Conservation (phyloP, 306 rosid species). For the Begonia peltatifolia region DNA sequence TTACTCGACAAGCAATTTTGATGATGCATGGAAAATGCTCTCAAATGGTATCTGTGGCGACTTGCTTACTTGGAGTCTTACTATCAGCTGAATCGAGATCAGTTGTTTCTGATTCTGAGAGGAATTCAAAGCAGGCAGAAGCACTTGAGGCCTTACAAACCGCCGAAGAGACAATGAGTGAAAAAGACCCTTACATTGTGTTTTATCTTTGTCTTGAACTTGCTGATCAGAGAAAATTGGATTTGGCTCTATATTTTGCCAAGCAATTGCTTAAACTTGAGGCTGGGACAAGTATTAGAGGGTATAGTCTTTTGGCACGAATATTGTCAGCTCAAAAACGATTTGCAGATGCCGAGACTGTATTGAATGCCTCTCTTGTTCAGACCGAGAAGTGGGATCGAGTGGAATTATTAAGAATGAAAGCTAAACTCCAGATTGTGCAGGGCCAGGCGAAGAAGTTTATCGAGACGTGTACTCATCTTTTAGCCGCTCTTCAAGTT, state of each 20-base stretch:
- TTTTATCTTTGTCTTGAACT: constrained; percentile 73
- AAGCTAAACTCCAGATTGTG: constrained; percentile 72
- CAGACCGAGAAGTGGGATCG: constrained; percentile 87
- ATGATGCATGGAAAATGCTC: constrained; percentile 39
- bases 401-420: constrained; percentile 65
- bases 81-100: constrained; percentile 46
- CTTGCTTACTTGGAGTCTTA: constrained; percentile 60
- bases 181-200: constrained; percentile 46
- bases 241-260: constrained; percentile 51
- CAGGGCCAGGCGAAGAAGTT: constrained; percentile 63
- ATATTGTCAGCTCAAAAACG: constrained; percentile 71
- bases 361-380: constrained; percentile 67
- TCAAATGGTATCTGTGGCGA: constrained; percentile 37
- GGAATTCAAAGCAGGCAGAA: constrained; percentile 36
- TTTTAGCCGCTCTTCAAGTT: constrained; percentile 81
- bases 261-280: constrained; percentile 48
- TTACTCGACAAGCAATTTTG: constrained; percentile 39
- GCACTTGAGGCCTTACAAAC: constrained; percentile 50
- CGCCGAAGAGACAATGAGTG: constrained; percentile 40
- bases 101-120: constrained; percentile 54
- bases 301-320: constrained; percentile 50
- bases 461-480: constrained; percentile 50
- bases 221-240: constrained; percentile 76
- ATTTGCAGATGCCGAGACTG: constrained; percentile 60
- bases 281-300: constrained; percentile 46